phyloP scores from a whole-genome alignment of 2,329 filamentous ascomycete species.

The Cordyceps militaris region DNA sequence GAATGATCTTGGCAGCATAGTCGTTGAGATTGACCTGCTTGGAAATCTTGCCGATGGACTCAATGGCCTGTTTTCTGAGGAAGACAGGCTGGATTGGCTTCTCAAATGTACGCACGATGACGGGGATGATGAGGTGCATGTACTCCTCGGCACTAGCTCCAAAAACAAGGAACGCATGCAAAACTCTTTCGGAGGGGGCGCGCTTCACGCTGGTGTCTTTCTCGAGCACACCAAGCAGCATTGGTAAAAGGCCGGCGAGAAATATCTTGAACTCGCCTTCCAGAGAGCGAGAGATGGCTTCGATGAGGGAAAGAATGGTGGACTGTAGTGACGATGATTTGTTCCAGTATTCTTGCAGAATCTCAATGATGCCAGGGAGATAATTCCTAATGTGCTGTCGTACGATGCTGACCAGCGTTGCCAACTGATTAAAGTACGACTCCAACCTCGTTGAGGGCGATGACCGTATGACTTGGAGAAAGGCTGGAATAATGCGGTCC shows the following conservation, averaged over 20 bases:
- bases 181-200: constrained; percentile 78
- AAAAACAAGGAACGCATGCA: constrained; percentile 94
- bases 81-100: constrained; percentile 73
- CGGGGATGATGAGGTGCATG: constrained; percentile 97
- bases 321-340: constrained; percentile 72
- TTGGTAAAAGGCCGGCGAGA: constrained; percentile 75
- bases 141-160: constrained; percentile 95
- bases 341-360: constrained; percentile 88
- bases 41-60: constrained; percentile 89
- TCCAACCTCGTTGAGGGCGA: constrained; percentile 74
- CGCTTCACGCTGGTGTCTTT: constrained; percentile 70
- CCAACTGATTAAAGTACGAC: constrained; percentile 95
- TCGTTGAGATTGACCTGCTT: constrained; percentile 96
- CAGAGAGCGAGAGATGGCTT: constrained; percentile 86
- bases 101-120: constrained; percentile 91
- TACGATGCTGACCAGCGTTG: constrained; percentile 88
- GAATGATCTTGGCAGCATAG: constrained; percentile 92
- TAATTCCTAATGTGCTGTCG: constrained; percentile 93
- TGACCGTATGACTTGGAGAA: constrained; percentile 79
- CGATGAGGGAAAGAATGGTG: constrained; percentile 85
- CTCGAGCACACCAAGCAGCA: constrained; percentile 92
- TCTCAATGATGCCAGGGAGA: constrained; percentile 75
- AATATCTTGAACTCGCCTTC: constrained; percentile 99
- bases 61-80: constrained; percentile 82
- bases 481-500: constrained; percentile 88